Evolutionary conservation across 441 rosid species (phyloP).

Genomic region (Adansonia madagascariensis): DNA sequence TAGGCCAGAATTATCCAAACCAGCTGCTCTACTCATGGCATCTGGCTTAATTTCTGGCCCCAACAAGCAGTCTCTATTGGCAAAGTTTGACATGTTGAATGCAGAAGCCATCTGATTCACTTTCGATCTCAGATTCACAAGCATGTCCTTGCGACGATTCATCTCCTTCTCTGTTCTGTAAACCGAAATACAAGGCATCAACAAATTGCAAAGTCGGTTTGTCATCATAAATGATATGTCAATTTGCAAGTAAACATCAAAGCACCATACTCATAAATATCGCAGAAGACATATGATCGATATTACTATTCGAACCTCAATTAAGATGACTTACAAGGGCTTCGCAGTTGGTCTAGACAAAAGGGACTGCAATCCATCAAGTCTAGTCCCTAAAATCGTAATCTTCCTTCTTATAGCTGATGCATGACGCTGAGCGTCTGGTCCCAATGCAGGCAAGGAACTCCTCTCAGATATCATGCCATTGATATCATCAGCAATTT

Average conservation of each 20-base stretch:
- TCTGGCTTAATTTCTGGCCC: constrained; percentile 81
- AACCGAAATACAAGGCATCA: constrained; percentile 1
- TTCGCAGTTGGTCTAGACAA: constrained; percentile 70
- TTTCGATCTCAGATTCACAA: constrained; percentile 67
- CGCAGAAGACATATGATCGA: not conserved
- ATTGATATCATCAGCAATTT: constrained; percentile 78
- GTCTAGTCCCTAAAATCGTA: constrained; percentile 77
- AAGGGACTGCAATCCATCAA: constrained; percentile 77
- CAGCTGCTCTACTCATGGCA: constrained; percentile 60
- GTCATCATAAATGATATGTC: not conserved
- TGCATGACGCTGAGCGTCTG: constrained; percentile 82
- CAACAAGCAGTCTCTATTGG: constrained; percentile 82
- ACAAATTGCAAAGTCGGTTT: not conserved
- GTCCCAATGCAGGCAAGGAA: constrained; percentile 63
- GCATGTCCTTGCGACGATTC: constrained; percentile 89
- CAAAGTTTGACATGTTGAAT: constrained; percentile 88
- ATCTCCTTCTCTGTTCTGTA: constrained; percentile 90
- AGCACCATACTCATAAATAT: not conserved
- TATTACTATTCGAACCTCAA: not conserved
- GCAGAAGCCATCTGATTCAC: constrained; percentile 79
- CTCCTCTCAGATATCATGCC: constrained; percentile 79
- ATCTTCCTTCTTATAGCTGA: constrained; percentile 87
- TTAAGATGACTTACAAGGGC: constrained; percentile 58
- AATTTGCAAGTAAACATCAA: not conserved
- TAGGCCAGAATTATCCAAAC: constrained; percentile 85